These are phyloP conservation scores for Byssothecium circinans DNA, from an alignment of 2,329 filamentous ascomycete species.

Conservation along the genomic window DNA sequence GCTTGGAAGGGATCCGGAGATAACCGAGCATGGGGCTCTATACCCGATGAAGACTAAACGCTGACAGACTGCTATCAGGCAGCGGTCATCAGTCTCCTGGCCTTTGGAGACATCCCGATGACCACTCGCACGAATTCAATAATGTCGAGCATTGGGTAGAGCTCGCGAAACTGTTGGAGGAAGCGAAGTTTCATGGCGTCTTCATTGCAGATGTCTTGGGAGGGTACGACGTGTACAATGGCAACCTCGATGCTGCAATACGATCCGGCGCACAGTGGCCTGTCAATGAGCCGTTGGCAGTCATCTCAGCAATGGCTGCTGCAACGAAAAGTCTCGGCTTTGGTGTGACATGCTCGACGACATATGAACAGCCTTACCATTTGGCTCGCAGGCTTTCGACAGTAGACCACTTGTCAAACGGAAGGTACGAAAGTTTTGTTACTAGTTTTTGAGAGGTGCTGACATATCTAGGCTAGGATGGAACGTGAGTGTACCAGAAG, in stretches of 20 bases:
- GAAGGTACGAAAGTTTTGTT: slow-evolving; percentile 46
- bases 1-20: slow-evolving; percentile 3
- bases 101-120: slow-evolving; percentile 65
- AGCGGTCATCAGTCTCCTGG: slow-evolving; percentile 52
- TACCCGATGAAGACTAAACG: not conserved
- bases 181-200: slow-evolving; percentile 44
- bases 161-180: slow-evolving; percentile 43
- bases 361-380: slow-evolving; percentile 70
- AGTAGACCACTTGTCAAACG: slow-evolving; percentile 66
- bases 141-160: slow-evolving; percentile 42
- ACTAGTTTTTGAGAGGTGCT: not conserved
- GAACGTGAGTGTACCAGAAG: slow-evolving; percentile 7
- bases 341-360: slow-evolving; percentile 68
- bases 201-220: slow-evolving; percentile 52
- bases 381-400: slow-evolving; percentile 67
- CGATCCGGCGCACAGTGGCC: slow-evolving; percentile 68
- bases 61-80: slow-evolving; percentile 12
- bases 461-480: slow-evolving; percentile 8
- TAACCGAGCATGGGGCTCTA: too few species aligned
- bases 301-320: slow-evolving; percentile 68
- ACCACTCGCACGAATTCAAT: slow-evolving; percentile 62
- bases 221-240: slow-evolving; percentile 70
- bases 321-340: slow-evolving; percentile 69
- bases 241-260: slow-evolving; percentile 63
- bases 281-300: slow-evolving; percentile 67